phyloP scores from a whole-genome alignment of 1,284 basidiomycete genomes.

The Polyporus tsugae region DNA sequence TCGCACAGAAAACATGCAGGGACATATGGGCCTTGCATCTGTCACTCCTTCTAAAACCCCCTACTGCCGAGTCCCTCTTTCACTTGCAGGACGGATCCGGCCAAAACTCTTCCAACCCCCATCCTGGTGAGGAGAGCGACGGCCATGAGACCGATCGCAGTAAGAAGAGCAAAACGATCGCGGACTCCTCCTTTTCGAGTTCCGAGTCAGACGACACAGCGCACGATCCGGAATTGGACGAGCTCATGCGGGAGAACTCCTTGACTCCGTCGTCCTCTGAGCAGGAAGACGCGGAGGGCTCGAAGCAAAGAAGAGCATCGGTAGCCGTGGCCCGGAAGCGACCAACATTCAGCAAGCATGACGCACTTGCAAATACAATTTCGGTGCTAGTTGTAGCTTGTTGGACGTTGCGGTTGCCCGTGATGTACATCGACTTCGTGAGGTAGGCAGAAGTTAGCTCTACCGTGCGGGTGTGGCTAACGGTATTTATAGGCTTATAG shows the following conservation, averaged over 20 bases:
- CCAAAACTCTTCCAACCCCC: conserved; percentile 19
- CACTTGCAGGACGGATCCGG: conserved; percentile 47
- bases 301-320: conserved; percentile 24
- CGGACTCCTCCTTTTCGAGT: conserved; percentile 27
- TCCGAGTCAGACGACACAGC: conserved; percentile 33
- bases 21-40: conserved; percentile 87
- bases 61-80: conserved; percentile 65
- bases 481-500: conserved; percentile 62
- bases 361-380: conserved; percentile 67
- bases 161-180: conserved; percentile 20
- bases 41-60: conserved; percentile 65
- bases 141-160: conserved; percentile 42
- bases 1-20: conserved; percentile 72
- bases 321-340: conserved; percentile 19
- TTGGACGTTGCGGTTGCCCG: conserved; percentile 81
- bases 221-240: conserved; percentile 57
- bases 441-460: conserved; percentile 49
- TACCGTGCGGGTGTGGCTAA: neutral
- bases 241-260: conserved; percentile 63
- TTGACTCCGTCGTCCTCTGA: conserved; percentile 51
- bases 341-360: conserved; percentile 46
- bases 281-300: conserved; percentile 44
- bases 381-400: conserved; percentile 75
- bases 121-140: conserved; percentile 22
- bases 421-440: conserved; percentile 78